These are phyloP conservation scores for Aechmea fasciata DNA, from an alignment of 176 grass and related monocot species.

Conservation along the genomic window DNA sequence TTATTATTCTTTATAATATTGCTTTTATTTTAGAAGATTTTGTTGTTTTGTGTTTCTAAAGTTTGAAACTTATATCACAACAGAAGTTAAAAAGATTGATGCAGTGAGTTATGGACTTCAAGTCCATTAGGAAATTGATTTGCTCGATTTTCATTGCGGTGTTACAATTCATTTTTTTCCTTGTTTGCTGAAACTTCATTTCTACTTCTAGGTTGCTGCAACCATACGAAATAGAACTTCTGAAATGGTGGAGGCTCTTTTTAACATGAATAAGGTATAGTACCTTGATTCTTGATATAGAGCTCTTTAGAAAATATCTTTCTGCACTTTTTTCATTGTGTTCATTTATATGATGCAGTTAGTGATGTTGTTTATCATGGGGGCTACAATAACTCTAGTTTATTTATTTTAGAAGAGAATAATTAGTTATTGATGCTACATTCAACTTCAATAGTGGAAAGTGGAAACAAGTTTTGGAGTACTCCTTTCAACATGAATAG, in stretches of 20 bases:
- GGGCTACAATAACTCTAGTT: too few species aligned
- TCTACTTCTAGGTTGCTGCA: slow-evolving; percentile 56
- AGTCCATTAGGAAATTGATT: background rate
- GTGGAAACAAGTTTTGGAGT: too few species aligned
- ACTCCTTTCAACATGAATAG: too few species aligned
- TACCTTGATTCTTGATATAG: slow-evolving; percentile 15
- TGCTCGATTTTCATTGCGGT: background rate
- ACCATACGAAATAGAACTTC: slow-evolving; percentile 64
- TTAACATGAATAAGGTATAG: slow-evolving; percentile 89
- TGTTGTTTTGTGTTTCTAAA: background rate
- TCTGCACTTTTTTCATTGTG: too few species aligned
- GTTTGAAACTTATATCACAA: background rate
- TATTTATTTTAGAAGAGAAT: too few species aligned
- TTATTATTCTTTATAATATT: slow-evolving; percentile 8
- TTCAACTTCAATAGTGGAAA: too few species aligned
- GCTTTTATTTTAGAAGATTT: background rate
- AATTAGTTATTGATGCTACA: too few species aligned
- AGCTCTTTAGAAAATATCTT: too few species aligned
- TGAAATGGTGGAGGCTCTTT: slow-evolving; percentile 95
- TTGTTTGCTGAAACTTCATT: slow-evolving; percentile 6
- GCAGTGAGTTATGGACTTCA: background rate
- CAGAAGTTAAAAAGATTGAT: background rate
- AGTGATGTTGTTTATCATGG: too few species aligned
- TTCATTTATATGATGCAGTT: too few species aligned
- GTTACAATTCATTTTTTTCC: background rate